These are phyloP conservation scores for Lathyrus sativus DNA, from an alignment of 306 rosid genomes.

Conservation along the genomic window DNA sequence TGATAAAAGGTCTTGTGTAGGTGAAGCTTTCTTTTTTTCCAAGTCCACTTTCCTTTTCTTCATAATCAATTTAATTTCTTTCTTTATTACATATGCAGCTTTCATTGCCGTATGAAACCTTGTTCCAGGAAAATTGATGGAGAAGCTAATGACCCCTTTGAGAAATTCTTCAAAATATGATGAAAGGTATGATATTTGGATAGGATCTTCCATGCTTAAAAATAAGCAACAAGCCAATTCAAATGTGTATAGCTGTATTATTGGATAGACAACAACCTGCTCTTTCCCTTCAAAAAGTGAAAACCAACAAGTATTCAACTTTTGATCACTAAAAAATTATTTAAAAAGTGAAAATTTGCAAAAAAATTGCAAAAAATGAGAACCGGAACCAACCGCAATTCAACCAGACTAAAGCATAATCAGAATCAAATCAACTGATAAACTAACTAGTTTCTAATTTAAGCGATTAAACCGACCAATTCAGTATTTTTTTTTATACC, in stretches of 20 bases:
- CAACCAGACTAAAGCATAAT: too few relatives aligned
- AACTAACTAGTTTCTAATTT: too few relatives aligned
- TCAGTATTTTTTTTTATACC: too few relatives aligned
- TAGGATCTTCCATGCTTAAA: constrained; percentile 48
- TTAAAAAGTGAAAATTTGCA: too few relatives aligned
- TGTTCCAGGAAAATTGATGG: constrained; percentile 53
- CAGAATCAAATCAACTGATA: too few relatives aligned
- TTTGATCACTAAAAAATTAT: background rate
- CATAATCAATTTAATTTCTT: constrained; percentile 37
- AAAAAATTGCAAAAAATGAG: too few relatives aligned
- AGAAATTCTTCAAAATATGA: constrained; percentile 42
- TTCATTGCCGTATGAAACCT: constrained; percentile 42
- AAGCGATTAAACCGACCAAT: too few relatives aligned
- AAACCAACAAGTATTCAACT: constrained; percentile 14
- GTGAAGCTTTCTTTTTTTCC: constrained; percentile 43
- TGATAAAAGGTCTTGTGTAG: constrained; percentile 49
- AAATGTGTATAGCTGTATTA: constrained; percentile 43
- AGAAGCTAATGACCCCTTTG: constrained; percentile 47
- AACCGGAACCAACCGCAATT: too few relatives aligned
- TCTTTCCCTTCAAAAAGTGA: constrained; percentile 45
- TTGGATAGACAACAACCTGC: constrained; percentile 39
- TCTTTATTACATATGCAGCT: constrained; percentile 40
- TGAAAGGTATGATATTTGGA: constrained; percentile 31
- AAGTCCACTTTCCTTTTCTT: constrained; percentile 46
- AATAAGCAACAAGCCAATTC: constrained; percentile 52